Conservation (phyloP, 192 early-diverging fungal genomes). For the Coemansia sp. region DNA sequence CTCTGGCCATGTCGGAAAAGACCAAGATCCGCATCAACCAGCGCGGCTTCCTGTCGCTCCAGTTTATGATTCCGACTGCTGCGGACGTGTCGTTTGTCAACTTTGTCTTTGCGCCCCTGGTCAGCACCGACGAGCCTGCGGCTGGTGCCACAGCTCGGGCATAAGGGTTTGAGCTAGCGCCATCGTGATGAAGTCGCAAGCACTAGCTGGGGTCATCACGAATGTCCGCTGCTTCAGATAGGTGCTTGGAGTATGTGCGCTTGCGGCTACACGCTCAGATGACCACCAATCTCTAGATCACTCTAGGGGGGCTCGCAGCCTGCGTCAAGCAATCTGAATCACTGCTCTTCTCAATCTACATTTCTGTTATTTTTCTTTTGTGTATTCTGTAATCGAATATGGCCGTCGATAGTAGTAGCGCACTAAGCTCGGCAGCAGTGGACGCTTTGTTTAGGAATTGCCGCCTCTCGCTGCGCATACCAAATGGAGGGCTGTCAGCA, state of each 20-base stretch:
- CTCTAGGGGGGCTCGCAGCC: no score
- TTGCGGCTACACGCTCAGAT: no score
- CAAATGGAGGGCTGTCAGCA: constrained; percentile 4
- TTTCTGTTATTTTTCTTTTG: neutral
- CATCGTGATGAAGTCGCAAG: neutral
- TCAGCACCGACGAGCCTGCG: constrained; percentile 19
- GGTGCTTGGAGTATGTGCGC: no score
- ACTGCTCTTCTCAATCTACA: neutral
- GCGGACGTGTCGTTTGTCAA: constrained; percentile 51
- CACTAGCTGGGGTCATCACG: no score
- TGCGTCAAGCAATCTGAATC: neutral
- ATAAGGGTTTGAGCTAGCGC: neutral
- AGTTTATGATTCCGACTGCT: constrained; percentile 56
- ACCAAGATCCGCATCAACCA: constrained; percentile 56
- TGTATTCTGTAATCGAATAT: neutral
- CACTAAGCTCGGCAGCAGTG: constrained; percentile 2
- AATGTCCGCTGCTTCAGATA: no score
- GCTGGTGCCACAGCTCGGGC: neutral
- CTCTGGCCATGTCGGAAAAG: constrained; percentile 56
- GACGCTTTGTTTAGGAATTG: constrained; percentile 39
- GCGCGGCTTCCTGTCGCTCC: constrained; percentile 56
- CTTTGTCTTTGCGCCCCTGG: constrained; percentile 45
- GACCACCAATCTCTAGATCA: no score
- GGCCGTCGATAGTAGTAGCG: neutral
- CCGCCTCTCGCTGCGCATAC: constrained; percentile 37